These are phyloP conservation scores for Bruguiera sexangula DNA, from an alignment of 345 rosid genomes.

Conservation along the genomic window DNA sequence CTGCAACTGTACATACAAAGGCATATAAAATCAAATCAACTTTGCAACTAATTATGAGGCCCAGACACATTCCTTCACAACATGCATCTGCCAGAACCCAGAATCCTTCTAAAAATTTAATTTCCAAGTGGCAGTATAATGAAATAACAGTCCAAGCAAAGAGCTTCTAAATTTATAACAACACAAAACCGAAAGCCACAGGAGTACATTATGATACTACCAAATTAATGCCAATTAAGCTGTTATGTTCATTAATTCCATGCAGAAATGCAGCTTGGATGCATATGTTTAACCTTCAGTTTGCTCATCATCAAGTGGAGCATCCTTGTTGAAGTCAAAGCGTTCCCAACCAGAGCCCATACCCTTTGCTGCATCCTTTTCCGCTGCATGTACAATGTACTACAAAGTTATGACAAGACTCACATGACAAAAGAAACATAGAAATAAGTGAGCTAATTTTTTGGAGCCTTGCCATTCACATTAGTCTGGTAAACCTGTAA, in stretches of 20 bases:
- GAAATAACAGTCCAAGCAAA: too few relatives aligned
- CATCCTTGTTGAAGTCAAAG: slow-evolving; percentile 82
- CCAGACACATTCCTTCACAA: not conserved
- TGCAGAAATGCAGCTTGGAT: not conserved
- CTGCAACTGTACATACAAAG: slow-evolving; percentile 50
- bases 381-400: slow-evolving; percentile 50
- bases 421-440: not conserved
- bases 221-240: not conserved
- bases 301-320: slow-evolving; percentile 88
- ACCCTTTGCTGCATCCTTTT: slow-evolving; percentile 62
- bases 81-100: not conserved
- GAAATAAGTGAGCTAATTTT: not conserved
- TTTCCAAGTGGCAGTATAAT: too few relatives aligned
- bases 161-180: not conserved
- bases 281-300: slow-evolving; percentile 53
- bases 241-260: not conserved
- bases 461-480: too few relatives aligned
- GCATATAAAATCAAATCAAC: not conserved
- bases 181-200: not conserved
- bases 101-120: too few relatives aligned
- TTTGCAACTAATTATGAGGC: not conserved
- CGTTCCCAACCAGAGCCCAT: slow-evolving; percentile 88
- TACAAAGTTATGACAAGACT: not conserved
- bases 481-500: too few relatives aligned
- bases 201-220: not conserved